Base-by-base conservation (phyloP, 2,329 filamentous ascomycete species). In the Phialophora expanda region DNA sequence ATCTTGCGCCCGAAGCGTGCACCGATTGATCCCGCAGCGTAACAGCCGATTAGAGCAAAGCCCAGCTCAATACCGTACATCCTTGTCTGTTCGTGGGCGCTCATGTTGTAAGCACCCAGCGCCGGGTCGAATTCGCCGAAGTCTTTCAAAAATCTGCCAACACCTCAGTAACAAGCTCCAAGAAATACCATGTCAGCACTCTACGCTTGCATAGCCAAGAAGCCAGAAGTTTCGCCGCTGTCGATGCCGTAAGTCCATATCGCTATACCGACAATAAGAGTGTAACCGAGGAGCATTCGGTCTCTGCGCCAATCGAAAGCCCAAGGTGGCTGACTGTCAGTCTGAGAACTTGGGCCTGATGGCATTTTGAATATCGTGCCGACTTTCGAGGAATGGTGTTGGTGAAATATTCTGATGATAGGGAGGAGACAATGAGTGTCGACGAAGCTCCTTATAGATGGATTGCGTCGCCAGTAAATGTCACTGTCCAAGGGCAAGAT, bases 281-380 rank as follows among this genome's bases (percentile, higher is more conserved):
- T 14, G n/a, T 55, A 55, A 26, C 20, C 9, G 8, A 55, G 53
- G 26, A 55, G n/a, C 14, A 26, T 55, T 7, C n/a, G 7, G 53
- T 55, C 28, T 8, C 53, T 55, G 9, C 53, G 53, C 17, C 53
- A 82, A 38, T 28, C 26, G 26, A 28, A 28, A 28, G 26, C 26
- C 26, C 26, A 28, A 28, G 26, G 26, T 28, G 26, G 26, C 26
- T 28, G 26, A 28, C 5, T 28, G 26, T 28, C 26, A 28, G 26
- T 28, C 26, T 28, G 26, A 28, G 26, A 28, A 28, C 5, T 28
- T 28, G 26, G 26, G 3, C 26, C 26, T 2, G 26, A 28, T 28
- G 26, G 26, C 26, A 28, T 28, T 28, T 28, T 28, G 26, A 28
- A 28, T 28, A 5, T 28, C 2, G 26, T 28, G 26, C 26, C 26